Evolutionary conservation across 75 land plant species (phyloP).

Genomic region (Isoetes taiwanensis): DNA sequence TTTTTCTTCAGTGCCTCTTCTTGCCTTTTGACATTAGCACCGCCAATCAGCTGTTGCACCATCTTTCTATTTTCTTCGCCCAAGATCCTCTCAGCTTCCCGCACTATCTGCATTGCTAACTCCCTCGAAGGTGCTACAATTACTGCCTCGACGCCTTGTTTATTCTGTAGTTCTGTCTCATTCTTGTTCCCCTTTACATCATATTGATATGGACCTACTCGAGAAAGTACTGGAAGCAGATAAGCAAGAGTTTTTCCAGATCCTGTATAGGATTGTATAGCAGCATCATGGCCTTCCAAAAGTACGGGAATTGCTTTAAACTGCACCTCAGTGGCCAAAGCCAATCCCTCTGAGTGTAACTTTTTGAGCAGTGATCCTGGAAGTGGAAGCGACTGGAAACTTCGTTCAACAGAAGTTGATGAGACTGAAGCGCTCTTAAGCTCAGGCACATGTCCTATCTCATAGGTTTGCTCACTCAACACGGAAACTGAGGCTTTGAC

Average conservation of each 20-base stretch:
- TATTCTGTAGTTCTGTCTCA: constrained; percentile 3
- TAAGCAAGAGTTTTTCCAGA: constrained; percentile 96
- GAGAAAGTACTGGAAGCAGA: constrained; percentile 71
- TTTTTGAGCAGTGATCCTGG: constrained; percentile 40
- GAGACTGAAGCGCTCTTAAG: no score
- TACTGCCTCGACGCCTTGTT: constrained; percentile 62
- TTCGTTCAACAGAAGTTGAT: no score
- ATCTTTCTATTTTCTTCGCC: constrained; percentile 48
- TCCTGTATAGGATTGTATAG: constrained; percentile 94
- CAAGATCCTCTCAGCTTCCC: constrained; percentile 68
- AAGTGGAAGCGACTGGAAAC: constrained; percentile 61
- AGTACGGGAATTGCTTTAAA: constrained; percentile 55
- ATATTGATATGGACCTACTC: constrained; percentile 50
- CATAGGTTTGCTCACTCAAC: no score
- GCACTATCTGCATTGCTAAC: constrained; percentile 91
- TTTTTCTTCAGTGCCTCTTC: constrained; percentile 85
- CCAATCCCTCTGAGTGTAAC: constrained; percentile 38
- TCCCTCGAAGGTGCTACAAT: constrained; percentile 93
- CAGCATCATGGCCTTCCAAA: constrained; percentile 62
- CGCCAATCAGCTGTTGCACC: constrained; percentile 94
- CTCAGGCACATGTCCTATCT: no score
- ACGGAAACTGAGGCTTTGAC: no score
- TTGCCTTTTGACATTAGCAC: constrained; percentile 75
- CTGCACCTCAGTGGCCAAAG: constrained; percentile 62
- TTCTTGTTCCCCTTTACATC: constrained; percentile 10